Evolutionary conservation across 2,329 filamentous ascomycete genomes (phyloP), one percentile per base, ranked within the genome.

Genomic region (Podosphaera fusca): DNA sequence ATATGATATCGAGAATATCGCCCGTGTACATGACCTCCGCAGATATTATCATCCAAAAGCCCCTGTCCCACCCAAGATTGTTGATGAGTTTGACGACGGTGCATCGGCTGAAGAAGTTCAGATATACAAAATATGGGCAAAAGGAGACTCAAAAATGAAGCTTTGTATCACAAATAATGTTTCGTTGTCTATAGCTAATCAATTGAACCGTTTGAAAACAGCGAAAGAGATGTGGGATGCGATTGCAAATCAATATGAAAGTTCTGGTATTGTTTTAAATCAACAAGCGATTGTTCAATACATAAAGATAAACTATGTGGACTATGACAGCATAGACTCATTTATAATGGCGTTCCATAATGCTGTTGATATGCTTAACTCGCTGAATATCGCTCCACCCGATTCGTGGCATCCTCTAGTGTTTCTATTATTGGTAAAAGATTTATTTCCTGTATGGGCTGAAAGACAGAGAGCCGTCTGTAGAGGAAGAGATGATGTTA

Each of bases 401-500:
- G 50, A 52, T n/a, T 52, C 50, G 50, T 52, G 50, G 50, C 50
- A 52, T n/a, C 50, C 50, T 52, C 50, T 52, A 52, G 30, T 34
- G 9, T 36, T 52, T 52, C 31, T 36, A 34, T 36, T 36, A 52
- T 29, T n/a, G n/a, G 50, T 36, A 35, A 51, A 34, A 52, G 50
- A 52, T 35, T 52, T 5, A 33, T 52, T 52, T 52, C 30, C 50
- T 54, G 14, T 29, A 35, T 54, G 51, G 51, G 51, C 51, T 4
- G 51, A 52, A 52, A 52, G 30, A 52, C 50, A 52, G 31, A 52
- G 30, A 52, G 50, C 50, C 21, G 30, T 52, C 30, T 52, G 50
- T 33, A 52, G 50, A 35, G 31, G 21, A 35, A 52, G 50, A 52
- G 31, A 33, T 52, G n/a, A 52, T 52, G 8, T 52, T 12, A 52